Base-by-base conservation (phyloP, 1,139 yeast genomes). In the Lodderomyces beijingensis region DNA sequence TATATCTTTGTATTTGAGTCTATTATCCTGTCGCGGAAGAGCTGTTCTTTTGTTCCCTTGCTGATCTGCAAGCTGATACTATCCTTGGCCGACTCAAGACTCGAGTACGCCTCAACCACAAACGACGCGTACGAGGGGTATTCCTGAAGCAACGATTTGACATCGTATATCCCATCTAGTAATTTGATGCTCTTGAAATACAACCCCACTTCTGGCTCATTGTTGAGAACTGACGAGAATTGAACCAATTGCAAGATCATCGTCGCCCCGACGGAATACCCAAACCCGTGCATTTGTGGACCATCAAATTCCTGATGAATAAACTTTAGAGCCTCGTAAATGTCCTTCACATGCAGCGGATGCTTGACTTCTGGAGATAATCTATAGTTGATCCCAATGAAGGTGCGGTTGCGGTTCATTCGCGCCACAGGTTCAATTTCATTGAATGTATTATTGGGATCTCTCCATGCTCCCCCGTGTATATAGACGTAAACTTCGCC, bases 391-490 rank as follows among this genome's bases (percentile, higher is more conserved):
- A 85, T 43, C 0, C 82, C 70, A 25, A 65, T 58, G 4, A 59
- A 29, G 32, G 64, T 59, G 7, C 10, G 7, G 10, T 43, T 23
- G 5, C 32, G 15, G 16, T 26, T 19, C 6, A 15, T 6, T 19
- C 19, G 17, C 3, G 65, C 52, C 16, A 81, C 47, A 3, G 48
- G 47, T 12, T 60, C 59, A 37, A 76, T 78, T 48, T 83, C 93
- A 29, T 65, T 57, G 31, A 55, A 70, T 0, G 85, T 76, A 49
- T 81, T 79, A 2, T 43, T 52, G 0, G 79, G 77, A 49, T 84
- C 95, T 43, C 85, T 62, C 95, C 95, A 87, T 0, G 91, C 95
- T 0, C 96, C 96, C 0, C 95, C 95, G 52, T 87, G 95, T 24
- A 87, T 70, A 43, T 76, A 78, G 1, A 86, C 57, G 3, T 68